phyloP scores from a whole-genome alignment of 176 grass and related monocot species.

The Carex parvula region DNA sequence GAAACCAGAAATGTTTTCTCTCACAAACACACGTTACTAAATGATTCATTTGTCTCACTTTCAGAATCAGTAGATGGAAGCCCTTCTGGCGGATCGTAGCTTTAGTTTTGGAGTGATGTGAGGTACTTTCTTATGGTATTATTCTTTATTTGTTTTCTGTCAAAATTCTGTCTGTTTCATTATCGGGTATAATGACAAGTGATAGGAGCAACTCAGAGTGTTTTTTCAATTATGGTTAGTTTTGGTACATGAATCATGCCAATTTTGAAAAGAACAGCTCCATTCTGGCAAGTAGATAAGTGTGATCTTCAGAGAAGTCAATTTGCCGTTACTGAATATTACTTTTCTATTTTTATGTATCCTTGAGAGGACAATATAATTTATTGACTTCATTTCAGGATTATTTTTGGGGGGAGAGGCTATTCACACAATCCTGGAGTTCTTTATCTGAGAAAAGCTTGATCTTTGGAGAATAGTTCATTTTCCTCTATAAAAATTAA shows the following conservation, averaged over 20 bases:
- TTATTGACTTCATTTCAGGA: slow-evolving; percentile 6
- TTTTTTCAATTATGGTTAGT: not conserved
- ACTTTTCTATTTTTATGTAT: not conserved
- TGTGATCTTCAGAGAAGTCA: not conserved
- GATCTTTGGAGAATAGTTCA: not conserved
- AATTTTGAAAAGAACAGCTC: not conserved
- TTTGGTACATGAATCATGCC: not conserved
- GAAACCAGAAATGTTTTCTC: not conserved
- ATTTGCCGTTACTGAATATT: not conserved
- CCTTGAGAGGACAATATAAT: not conserved
- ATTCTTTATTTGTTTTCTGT: not conserved
- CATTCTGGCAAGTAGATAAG: not conserved
- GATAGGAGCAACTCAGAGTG: not conserved
- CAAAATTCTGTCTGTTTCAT: not conserved
- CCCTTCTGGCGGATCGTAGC: not conserved
- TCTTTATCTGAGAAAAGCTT: not conserved
- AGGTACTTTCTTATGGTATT: not conserved
- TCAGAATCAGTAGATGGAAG: slow-evolving; percentile 68
- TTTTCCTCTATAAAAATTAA: slow-evolving; percentile 15
- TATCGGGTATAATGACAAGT: not conserved
- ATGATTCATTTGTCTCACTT: slow-evolving; percentile 12
- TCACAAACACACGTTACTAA: not conserved
- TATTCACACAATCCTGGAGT: not conserved
- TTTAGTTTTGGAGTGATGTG: not conserved
- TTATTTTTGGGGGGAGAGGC: not conserved